Conservation (phyloP, 176 grass and related monocot species). For the Ananas comosus region DNA sequence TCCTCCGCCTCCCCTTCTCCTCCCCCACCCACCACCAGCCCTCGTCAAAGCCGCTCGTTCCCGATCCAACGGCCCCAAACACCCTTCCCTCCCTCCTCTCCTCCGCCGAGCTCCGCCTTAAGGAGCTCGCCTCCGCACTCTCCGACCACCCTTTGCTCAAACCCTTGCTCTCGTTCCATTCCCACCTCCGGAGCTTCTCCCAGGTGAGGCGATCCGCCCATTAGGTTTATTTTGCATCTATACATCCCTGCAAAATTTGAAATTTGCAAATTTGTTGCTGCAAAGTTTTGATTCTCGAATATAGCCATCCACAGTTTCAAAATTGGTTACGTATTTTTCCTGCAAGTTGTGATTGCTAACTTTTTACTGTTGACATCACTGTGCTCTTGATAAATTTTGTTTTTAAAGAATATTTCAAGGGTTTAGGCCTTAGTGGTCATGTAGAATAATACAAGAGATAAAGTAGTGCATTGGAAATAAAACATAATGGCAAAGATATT, state of each 20-base stretch:
- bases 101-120: slow-evolving; percentile 22
- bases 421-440: no score
- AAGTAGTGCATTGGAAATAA: no score
- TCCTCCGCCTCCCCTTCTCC: slow-evolving; percentile 20
- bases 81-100: background rate
- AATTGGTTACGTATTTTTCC: background rate
- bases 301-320: background rate
- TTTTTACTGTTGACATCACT: no score
- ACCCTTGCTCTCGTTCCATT: slow-evolving; percentile 45
- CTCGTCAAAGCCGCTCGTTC: slow-evolving; percentile 16
- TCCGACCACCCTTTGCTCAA: slow-evolving; percentile 54
- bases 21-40: slow-evolving; percentile 19
- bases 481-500: no score
- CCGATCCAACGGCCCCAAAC: slow-evolving; percentile 17
- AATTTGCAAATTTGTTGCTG: background rate
- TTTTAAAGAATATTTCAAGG: no score
- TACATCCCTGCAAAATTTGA: no score
- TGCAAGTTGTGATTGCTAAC: no score
- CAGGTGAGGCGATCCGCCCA: slow-evolving; percentile 37
- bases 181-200: slow-evolving; percentile 53
- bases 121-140: slow-evolving; percentile 40
- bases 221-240: background rate
- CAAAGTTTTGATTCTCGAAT: no score
- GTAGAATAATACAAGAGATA: no score
- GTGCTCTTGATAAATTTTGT: no score